A percentile compares a stretch with the other conserved stretches of the same genome.
Evolutionary conservation across 1,284 basidiomycete species (phyloP).

Genomic region (Leccinum solheimii): DNA sequence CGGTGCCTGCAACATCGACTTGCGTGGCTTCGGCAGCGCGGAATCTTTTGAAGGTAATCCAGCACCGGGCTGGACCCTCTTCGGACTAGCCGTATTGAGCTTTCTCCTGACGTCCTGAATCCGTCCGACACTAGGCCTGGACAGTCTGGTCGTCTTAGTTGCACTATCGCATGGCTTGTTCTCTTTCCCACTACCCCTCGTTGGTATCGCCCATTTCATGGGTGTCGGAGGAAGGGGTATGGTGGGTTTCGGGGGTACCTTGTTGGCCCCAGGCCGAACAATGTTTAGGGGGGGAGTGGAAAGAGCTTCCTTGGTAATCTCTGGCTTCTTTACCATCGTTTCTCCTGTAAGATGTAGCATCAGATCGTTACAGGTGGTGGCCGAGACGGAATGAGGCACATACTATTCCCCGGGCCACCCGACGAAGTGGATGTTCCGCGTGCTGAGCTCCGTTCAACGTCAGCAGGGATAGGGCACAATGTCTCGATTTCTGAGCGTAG

Average conservation of each 20-base stretch:
- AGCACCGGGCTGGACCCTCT: constrained; percentile 4
- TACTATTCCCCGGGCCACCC: constrained; percentile 4
- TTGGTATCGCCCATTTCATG: constrained; percentile 1
- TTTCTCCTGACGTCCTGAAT: constrained; percentile 2
- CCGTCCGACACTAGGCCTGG: constrained; percentile 9
- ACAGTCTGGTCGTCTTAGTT: constrained; percentile 5
- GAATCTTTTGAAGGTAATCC: constrained; percentile 4
- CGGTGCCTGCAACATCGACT: constrained; percentile 13
- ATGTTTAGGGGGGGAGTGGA: constrained; percentile 1
- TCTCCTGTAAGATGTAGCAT: constrained; percentile 1
- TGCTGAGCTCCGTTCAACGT: not conserved
- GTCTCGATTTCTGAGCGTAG: constrained; percentile 1
- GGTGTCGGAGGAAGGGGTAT: constrained; percentile 10
- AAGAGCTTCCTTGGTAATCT: not conserved
- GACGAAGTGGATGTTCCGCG: not conserved
- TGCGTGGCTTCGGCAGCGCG: constrained; percentile 6
- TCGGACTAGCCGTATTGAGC: constrained; percentile 4
- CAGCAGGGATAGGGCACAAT: not conserved
- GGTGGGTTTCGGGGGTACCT: constrained; percentile 8
- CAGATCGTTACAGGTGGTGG: not conserved
- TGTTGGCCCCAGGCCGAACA: constrained; percentile 10
- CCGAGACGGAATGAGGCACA: not conserved
- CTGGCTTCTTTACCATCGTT: not conserved
- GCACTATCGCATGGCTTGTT: constrained; percentile 12
- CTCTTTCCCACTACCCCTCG: constrained; percentile 22